Evolutionary conservation across 2,329 filamentous ascomycete genomes (phyloP).

Genomic region (Fusarium setosum): DNA sequence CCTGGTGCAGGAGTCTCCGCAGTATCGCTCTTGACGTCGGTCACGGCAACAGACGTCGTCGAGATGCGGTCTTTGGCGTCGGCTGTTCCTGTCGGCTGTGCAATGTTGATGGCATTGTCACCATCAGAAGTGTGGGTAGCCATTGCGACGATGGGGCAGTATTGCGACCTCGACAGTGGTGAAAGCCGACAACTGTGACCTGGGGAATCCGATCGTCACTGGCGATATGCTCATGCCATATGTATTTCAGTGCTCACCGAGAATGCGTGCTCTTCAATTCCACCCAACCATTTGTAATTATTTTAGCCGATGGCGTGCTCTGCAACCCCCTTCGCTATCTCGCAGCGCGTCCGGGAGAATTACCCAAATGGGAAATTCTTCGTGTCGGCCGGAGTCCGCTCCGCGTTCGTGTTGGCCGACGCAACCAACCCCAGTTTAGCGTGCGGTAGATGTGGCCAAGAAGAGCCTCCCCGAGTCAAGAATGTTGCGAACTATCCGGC

Average conservation of each 20-base stretch:
- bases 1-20: neutral
- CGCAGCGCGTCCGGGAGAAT: neutral
- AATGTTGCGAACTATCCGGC: no score
- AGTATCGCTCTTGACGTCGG: neutral
- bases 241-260: neutral
- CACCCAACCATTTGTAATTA: conserved; percentile 1
- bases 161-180: neutral
- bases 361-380: conserved; percentile 2
- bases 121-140: neutral
- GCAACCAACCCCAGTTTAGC: conserved; percentile 1
- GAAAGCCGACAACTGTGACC: no score
- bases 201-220: no score
- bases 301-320: conserved; percentile 15
- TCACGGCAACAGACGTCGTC: neutral
- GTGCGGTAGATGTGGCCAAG: neutral
- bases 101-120: neutral
- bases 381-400: neutral
- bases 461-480: neutral
- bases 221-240: neutral
- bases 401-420: no score
- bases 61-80: conserved; percentile 1
- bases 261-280: neutral
- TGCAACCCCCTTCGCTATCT: neutral
- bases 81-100: neutral
- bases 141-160: neutral